Percentiles rank a stretch among this genome's conserved stretches.
These are phyloP conservation scores for Aspergillus sp. DNA, from an alignment of 2,329 filamentous ascomycete species.

Conservation along the genomic window DNA sequence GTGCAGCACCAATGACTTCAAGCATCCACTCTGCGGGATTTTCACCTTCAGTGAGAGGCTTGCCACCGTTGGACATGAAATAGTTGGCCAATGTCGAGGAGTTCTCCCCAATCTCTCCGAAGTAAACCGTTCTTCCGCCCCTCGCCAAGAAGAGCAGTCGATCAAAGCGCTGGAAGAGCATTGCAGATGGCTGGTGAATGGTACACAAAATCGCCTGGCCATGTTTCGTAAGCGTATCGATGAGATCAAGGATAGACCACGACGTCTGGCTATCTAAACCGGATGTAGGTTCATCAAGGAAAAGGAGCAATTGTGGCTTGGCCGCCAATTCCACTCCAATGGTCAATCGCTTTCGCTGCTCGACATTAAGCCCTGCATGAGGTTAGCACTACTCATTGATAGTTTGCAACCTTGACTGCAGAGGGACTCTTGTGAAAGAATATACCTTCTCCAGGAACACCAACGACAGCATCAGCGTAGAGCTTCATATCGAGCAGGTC, in stretches of 20 bases:
- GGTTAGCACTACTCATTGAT: slow-evolving; percentile 8
- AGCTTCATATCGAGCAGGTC: slow-evolving; percentile 80
- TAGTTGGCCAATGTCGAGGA: slow-evolving; percentile 59
- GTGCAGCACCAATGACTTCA: slow-evolving; percentile 57
- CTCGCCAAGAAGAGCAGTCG: slow-evolving; percentile 62
- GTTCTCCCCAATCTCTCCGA: slow-evolving; percentile 64
- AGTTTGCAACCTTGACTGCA: neutral
- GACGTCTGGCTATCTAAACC: slow-evolving; percentile 92
- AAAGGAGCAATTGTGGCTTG: slow-evolving; percentile 83
- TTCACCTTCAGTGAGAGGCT: slow-evolving; percentile 58
- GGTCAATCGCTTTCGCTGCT: slow-evolving; percentile 73
- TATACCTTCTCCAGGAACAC: slow-evolving; percentile 70
- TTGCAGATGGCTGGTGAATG: slow-evolving; percentile 94
- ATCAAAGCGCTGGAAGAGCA: slow-evolving; percentile 86
- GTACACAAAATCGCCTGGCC: slow-evolving; percentile 95
- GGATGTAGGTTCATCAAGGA: slow-evolving; percentile 92
- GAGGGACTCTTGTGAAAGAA: neutral
- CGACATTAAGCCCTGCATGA: slow-evolving; percentile 52
- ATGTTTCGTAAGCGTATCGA: slow-evolving; percentile 84
- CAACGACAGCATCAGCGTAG: slow-evolving; percentile 79
- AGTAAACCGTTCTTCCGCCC: slow-evolving; percentile 68
- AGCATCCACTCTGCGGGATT: slow-evolving; percentile 80
- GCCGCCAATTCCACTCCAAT: slow-evolving; percentile 96
- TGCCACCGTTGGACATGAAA: slow-evolving; percentile 65
- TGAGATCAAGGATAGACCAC: slow-evolving; percentile 83